Conservation (phyloP, 371 early-diverging fungal species). For the Mucor plumbeus region DNA sequence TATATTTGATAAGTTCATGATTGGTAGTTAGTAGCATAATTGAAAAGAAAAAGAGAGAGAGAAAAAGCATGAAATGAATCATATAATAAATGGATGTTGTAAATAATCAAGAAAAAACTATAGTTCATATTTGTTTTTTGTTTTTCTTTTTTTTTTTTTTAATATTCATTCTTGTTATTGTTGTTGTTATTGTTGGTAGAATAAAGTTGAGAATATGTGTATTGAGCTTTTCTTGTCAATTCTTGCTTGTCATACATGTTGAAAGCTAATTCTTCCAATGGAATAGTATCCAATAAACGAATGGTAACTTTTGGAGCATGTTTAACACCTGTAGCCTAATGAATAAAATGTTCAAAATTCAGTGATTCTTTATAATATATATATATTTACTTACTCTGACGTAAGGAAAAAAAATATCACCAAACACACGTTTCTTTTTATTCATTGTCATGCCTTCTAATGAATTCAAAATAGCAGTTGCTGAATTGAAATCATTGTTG, state of each 20-base stretch:
- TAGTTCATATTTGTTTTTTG: constrained; percentile 9
- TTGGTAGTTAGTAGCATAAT: neutral
- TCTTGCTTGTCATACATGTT: constrained; percentile 45
- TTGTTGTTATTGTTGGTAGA: neutral
- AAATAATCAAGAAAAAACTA: neutral
- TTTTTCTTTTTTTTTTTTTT: constrained; percentile 8
- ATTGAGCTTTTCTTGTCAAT: constrained; percentile 23
- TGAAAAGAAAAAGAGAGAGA: neutral
- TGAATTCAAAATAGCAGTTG: constrained; percentile 23
- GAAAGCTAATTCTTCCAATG: constrained; percentile 51
- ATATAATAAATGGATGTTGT: constrained; percentile 6
- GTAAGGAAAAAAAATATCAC: constrained; percentile 39
- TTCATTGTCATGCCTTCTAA: constrained; percentile 31
- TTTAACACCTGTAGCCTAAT: constrained; percentile 43
- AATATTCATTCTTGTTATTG: constrained; percentile 10
- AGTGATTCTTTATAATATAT: neutral
- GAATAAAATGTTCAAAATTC: neutral
- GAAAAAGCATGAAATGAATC: constrained; percentile 6
- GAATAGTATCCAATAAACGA: constrained; percentile 52
- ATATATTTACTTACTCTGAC: constrained; percentile 32
- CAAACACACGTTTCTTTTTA: constrained; percentile 41
- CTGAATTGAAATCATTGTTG: constrained; percentile 1
- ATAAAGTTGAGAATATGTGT: constrained; percentile 19
- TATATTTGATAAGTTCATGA: constrained; percentile 2
- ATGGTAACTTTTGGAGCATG: constrained; percentile 57